These are phyloP conservation scores for Bipolaris cookei DNA, from an alignment of 2,329 filamentous ascomycete species.

Conservation along the genomic window DNA sequence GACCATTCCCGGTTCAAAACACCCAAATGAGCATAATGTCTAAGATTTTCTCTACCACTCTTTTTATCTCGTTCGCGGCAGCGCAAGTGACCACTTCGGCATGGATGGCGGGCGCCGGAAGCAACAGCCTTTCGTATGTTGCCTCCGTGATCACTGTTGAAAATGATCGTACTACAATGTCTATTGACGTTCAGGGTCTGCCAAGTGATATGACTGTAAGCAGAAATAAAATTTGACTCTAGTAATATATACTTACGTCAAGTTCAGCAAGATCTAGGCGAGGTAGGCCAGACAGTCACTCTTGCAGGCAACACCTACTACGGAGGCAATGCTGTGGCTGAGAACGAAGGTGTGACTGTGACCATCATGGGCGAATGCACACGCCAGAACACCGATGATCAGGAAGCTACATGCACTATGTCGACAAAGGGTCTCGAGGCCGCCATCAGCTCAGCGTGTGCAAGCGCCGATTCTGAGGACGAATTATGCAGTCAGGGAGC, in stretches of 20 bases:
- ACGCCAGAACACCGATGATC: conserved; percentile 16
- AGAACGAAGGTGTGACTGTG: conserved; percentile 6
- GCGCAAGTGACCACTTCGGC: conserved; percentile 39
- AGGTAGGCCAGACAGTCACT: conserved; percentile 14
- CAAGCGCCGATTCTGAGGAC: neutral
- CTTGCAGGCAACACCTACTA: conserved; percentile 29
- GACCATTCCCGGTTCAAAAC: neutral
- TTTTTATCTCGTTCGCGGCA: conserved; percentile 30
- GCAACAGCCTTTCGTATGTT: conserved; percentile 20
- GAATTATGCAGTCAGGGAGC: neutral
- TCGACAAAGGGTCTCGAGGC: conserved; percentile 16
- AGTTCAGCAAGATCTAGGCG: neutral
- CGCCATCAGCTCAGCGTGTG: conserved; percentile 18
- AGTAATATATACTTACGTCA: neutral
- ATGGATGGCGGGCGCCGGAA: conserved; percentile 31
- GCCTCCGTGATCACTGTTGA: conserved; percentile 32
- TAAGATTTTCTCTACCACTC: conserved; percentile 26
- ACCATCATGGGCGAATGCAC: conserved; percentile 24
- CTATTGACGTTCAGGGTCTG: conserved; percentile 10
- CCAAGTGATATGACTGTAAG: conserved; percentile 8
- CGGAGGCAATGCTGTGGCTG: conserved; percentile 19
- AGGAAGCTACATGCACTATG: conserved; percentile 23
- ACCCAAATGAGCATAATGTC: conserved; percentile 25
- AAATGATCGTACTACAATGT: conserved; percentile 30
- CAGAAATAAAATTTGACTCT: neutral